Conservation (phyloP, 169 alveolate species). For the Plasmodium ovale region DNA sequence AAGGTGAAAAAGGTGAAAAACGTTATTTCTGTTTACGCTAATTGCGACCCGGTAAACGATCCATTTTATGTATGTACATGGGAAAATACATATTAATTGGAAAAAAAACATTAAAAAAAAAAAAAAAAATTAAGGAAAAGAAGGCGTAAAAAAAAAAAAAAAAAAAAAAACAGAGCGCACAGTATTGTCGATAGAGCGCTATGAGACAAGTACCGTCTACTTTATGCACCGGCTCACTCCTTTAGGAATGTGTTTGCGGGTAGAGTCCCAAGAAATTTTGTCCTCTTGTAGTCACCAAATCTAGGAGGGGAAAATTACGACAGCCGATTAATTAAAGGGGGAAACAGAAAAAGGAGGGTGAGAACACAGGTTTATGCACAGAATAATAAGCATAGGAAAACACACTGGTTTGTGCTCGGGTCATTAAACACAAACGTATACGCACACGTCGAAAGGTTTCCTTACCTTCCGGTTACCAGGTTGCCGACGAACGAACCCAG, state of each 20-base stretch:
- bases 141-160: background rate
- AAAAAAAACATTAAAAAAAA: background rate
- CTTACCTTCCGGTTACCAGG: slow-evolving; percentile 55
- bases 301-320: slow-evolving; percentile 2
- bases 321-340: no score
- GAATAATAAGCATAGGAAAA: no score
- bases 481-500: slow-evolving; percentile 52
- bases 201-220: background rate
- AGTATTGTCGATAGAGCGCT: background rate
- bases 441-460: no score
- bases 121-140: background rate
- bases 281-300: slow-evolving; percentile 37
- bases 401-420: no score
- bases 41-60: no score
- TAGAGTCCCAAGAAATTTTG: slow-evolving; percentile 62
- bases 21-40: background rate
- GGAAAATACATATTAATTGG: no score
- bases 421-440: no score
- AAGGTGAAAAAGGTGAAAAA: background rate
- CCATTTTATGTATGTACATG: slow-evolving; percentile 1
- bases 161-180: background rate
- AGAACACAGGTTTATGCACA: no score
- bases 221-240: background rate
- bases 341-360: no score
- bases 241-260: slow-evolving; percentile 65